Evolutionary conservation across 768 basidiomycete species (phyloP).

Genomic region (Lactifluus echinatus): DNA sequence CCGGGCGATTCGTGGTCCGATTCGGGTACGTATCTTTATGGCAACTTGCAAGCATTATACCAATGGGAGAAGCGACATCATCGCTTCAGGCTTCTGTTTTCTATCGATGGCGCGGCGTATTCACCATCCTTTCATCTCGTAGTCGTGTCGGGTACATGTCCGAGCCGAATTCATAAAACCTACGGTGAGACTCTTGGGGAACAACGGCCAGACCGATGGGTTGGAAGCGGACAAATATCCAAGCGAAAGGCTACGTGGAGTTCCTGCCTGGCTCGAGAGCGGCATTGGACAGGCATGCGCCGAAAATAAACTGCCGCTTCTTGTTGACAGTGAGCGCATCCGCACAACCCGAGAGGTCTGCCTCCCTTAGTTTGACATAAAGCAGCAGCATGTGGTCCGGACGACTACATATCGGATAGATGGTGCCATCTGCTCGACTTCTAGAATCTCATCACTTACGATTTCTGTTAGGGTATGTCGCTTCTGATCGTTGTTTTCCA

Average conservation of each 20-base stretch:
- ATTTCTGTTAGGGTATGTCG: constrained; percentile 47
- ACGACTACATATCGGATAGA: constrained; percentile 76
- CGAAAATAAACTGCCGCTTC: constrained; percentile 57
- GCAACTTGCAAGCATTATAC: constrained; percentile 91
- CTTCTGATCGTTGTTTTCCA: constrained; percentile 3
- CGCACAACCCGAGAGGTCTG: background rate
- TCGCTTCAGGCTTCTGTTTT: constrained; percentile 71
- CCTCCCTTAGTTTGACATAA: constrained; percentile 40
- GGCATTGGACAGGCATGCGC: constrained; percentile 65
- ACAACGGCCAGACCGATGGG: constrained; percentile 90
- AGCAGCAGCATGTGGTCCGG: constrained; percentile 86
- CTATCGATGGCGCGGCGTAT: constrained; percentile 95
- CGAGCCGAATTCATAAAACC: constrained; percentile 75
- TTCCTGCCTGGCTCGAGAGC: constrained; percentile 67
- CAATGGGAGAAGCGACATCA: constrained; percentile 81
- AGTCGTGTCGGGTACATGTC: constrained; percentile 51
- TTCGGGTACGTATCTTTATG: constrained; percentile 81
- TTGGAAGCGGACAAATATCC: constrained; percentile 94
- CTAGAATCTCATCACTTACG: constrained; percentile 97
- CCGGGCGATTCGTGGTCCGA: constrained; percentile 95
- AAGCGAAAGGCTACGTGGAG: constrained; percentile 80
- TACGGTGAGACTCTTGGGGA: constrained; percentile 72
- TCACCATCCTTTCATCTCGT: constrained; percentile 81
- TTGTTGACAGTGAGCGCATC: constrained; percentile 55
- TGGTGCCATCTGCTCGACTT: constrained; percentile 87